A percentile compares a stretch with the other conserved stretches of the same genome.
Evolutionary conservation across 2,329 filamentous ascomycete species (phyloP).

Genomic region (Phaeosphaeriaceae sp.): DNA sequence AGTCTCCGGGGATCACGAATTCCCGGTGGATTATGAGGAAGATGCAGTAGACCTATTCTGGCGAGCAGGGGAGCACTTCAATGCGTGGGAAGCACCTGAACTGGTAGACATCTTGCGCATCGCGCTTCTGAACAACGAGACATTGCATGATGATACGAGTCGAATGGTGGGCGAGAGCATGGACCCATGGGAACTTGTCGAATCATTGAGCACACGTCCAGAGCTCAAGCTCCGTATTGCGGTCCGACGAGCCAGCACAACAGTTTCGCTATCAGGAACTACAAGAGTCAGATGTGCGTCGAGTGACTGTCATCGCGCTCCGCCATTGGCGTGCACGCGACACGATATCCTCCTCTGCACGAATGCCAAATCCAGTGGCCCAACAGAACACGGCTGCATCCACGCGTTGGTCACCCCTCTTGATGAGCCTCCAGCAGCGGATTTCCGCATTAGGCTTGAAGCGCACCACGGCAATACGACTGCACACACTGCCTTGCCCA

Average conservation of each 20-base stretch:
- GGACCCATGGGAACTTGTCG: constrained; percentile 1
- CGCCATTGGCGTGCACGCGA: not conserved
- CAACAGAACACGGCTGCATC: constrained; percentile 6
- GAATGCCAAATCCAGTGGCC: not conserved
- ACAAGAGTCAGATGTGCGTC: not conserved
- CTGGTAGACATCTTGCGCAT: constrained; percentile 3
- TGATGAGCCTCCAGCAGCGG: not conserved
- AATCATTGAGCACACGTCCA: not conserved
- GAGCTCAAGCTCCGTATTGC: not conserved
- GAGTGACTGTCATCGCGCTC: not conserved
- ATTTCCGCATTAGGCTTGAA: constrained; percentile 1
- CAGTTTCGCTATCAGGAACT: not conserved
- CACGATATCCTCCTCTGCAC: constrained; percentile 7
- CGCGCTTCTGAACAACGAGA: not conserved
- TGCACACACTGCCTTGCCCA: not conserved
- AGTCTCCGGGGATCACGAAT: not conserved
- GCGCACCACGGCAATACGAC: not conserved
- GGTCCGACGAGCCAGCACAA: not conserved
- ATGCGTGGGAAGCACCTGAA: constrained; percentile 6
- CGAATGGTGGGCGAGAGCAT: not conserved
- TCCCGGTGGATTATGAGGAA: constrained; percentile 7
- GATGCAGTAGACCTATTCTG: constrained; percentile 6
- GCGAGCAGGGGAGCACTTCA: constrained; percentile 9
- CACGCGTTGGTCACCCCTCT: constrained; percentile 1
- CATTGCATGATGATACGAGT: not conserved